A percentile compares a stretch with the other conserved stretches of the same genome.
phyloP scores from a whole-genome alignment of 1,284 basidiomycete genomes.

The Phlebopus sp. region DNA sequence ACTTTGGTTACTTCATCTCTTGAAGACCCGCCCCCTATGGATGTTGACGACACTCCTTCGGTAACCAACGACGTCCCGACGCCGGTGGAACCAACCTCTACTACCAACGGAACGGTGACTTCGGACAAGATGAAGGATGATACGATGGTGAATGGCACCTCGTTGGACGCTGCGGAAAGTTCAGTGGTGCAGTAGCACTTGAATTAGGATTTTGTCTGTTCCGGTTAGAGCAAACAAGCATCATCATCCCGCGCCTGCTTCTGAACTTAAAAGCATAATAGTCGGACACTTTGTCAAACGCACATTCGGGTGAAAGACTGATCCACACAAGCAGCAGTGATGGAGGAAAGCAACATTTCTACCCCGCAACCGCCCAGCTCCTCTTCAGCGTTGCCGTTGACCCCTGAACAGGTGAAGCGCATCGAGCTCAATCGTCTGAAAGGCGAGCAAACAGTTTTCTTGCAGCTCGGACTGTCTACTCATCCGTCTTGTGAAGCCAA shows the following conservation, averaged over 20 bases:
- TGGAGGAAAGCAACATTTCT: not conserved
- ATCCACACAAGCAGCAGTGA: too few relatives aligned
- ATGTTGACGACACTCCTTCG: conserved; percentile 41
- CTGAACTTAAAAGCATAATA: too few relatives aligned
- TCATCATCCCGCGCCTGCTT: too few relatives aligned
- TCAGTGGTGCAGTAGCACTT: not conserved
- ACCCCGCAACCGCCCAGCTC: not conserved
- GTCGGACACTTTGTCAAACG: too few relatives aligned
- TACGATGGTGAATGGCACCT: conserved; percentile 24
- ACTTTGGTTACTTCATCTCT: conserved; percentile 39
- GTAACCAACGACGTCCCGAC: conserved; percentile 23
- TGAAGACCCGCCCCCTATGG: conserved; percentile 48
- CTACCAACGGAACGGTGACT: conserved; percentile 9
- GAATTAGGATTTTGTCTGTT: too few relatives aligned
- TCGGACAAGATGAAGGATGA: conserved; percentile 22
- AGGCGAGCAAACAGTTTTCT: conserved; percentile 36
- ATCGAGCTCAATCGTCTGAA: conserved; percentile 48
- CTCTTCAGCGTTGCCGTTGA: conserved; percentile 15
- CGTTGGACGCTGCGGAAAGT: conserved; percentile 2
- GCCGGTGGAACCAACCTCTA: conserved; percentile 18
- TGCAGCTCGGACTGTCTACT: conserved; percentile 3
- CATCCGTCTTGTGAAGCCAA: conserved; percentile 41
- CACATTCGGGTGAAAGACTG: too few relatives aligned
- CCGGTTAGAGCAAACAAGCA: too few relatives aligned
- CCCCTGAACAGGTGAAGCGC: conserved; percentile 36